These are phyloP conservation scores for Huntiella moniliformis DNA, from an alignment of 2,329 filamentous ascomycete species.

Conservation along the genomic window DNA sequence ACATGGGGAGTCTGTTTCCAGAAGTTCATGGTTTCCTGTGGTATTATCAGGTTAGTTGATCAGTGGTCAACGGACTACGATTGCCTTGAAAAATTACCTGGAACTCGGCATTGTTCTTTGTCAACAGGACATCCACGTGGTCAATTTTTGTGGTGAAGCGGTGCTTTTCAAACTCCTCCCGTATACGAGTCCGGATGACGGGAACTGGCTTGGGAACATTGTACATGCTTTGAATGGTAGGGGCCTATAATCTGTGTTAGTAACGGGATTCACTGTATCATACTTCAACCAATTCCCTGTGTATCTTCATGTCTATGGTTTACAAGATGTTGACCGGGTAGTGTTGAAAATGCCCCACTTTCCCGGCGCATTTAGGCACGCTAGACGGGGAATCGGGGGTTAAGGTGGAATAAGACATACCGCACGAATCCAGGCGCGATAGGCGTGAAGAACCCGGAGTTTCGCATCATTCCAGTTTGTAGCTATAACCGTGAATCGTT, in stretches of 20 bases:
- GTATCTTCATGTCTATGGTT: no score
- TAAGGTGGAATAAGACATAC: constrained; percentile 37
- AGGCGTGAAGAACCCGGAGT: constrained; percentile 68
- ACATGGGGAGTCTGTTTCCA: constrained; percentile 96
- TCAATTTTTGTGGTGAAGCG: constrained; percentile 78
- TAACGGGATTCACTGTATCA: background rate
- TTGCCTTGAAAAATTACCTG: constrained; percentile 42
- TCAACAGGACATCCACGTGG: constrained; percentile 74
- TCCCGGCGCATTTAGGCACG: background rate
- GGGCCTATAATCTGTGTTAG: constrained; percentile 40
- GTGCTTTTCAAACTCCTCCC: constrained; percentile 92
- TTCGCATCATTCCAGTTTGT: constrained; percentile 79
- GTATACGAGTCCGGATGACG: constrained; percentile 74
- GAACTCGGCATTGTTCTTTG: constrained; percentile 82
- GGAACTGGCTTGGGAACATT: constrained; percentile 76
- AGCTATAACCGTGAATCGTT: constrained; percentile 34
- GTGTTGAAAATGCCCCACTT: background rate
- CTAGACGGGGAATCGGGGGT: background rate
- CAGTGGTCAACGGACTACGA: background rate
- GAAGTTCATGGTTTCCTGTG: constrained; percentile 92
- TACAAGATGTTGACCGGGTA: background rate
- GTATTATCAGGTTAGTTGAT: background rate
- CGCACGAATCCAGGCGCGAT: constrained; percentile 89
- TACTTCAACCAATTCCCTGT: background rate
- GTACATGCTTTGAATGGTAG: constrained; percentile 97